phyloP scores from a whole-genome alignment of 1,284 basidiomycete genomes.

The Puccinia novopanici region DNA sequence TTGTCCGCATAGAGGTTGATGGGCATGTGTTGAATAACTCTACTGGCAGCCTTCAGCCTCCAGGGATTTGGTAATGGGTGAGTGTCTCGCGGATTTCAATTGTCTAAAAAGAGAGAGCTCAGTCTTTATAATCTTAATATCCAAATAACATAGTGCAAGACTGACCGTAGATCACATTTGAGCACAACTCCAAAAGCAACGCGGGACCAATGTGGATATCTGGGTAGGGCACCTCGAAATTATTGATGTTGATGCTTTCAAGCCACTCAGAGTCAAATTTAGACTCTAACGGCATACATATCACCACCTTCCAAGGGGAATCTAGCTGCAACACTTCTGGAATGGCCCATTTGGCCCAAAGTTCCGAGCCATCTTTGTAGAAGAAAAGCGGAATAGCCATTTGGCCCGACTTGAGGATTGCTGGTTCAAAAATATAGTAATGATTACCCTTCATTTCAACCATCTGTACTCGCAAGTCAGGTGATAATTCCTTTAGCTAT shows the following conservation, averaged over 20 bases:
- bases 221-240: background rate
- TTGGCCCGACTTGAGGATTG: too few relatives aligned
- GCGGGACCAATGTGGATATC: background rate
- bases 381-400: background rate
- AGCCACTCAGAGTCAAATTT: background rate
- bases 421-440: too few relatives aligned
- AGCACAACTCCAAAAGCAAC: background rate
- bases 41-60: background rate
- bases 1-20: conserved; percentile 63
- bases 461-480: too few relatives aligned
- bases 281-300: background rate
- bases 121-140: too few relatives aligned
- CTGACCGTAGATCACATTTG: background rate
- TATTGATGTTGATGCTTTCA: background rate
- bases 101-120: too few relatives aligned
- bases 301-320: too few relatives aligned
- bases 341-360: background rate
- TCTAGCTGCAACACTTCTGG: background rate
- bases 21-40: conserved; percentile 54
- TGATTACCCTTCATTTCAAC: too few relatives aligned
- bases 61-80: background rate
- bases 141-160: background rate
- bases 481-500: too few relatives aligned
- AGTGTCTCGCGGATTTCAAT: background rate
- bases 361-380: background rate